Evolutionary conservation across 345 rosid genomes (phyloP), one percentile per base, ranked within the genome.

Genomic region (Ailanthus altissimus): DNA sequence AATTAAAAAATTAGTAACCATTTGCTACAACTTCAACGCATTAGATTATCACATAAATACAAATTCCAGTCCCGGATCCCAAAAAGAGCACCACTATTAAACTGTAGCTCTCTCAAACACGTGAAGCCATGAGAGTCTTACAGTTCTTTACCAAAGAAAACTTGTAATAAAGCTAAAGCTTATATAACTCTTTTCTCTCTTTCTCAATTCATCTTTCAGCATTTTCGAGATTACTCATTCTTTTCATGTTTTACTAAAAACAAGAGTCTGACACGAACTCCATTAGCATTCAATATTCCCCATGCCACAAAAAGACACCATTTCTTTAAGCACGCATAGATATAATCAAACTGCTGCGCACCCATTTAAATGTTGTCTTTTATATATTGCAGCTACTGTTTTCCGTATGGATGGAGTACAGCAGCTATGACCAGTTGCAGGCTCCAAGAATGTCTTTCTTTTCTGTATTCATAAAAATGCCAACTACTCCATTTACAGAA

Each of bases 201-300:
- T 49, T 57, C 60, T 50, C 47, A 21, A 45, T 64, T 67, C 53
- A 76, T 74, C 88, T 81, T 83, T 86, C 80, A 58, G 59, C 85
- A 43, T 63, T 86, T 63, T 83, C 85, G 85, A 86, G 85, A 75
- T 20, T 9, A 69, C 72, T 58, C 61, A 47, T 81, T 65, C 81
- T 81, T n/a, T 73, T 69, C 64, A 74, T 80, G 68, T 70, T 73
- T 51, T 59, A 79, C 72, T 32, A 32, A 32, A 32, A 32, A 54
- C 73, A 72, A 70, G 76, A n/a, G 11, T 43, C 84, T 84, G 79
- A 69, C 79, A 66, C 42, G 4, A 66, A 32, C 75, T 72, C 36
- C 62, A 72, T 28, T 46, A 51, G 38, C 60, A 66, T 59, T 50
- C 73, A 46, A 11, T 54, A 20, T 14, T 60, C 64, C 69, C 43